Conservation (phyloP, 139 green algal genomes). For the Chlamydomonas asymmetrica region DNA sequence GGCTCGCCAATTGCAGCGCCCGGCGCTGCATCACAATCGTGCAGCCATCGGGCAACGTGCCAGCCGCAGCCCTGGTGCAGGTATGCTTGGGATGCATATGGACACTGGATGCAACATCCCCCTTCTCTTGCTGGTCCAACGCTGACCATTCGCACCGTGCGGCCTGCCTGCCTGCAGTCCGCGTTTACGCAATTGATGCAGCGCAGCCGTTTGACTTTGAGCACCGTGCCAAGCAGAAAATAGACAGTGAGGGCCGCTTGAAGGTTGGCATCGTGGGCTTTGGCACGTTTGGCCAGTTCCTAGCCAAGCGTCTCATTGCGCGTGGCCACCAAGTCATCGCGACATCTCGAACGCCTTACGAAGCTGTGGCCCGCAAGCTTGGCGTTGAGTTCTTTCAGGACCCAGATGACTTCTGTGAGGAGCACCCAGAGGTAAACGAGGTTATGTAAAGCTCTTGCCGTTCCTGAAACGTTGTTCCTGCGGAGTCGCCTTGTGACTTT, state of each 20-base stretch:
- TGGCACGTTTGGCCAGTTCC: constrained; percentile 98
- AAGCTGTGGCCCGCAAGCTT: constrained; percentile 63
- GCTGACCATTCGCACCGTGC: too few relatives aligned
- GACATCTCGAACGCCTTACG: constrained; percentile 83
- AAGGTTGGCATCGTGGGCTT: constrained; percentile 96
- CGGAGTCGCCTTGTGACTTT: too few relatives aligned
- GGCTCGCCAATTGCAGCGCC: too few relatives aligned
- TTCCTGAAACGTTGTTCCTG: too few relatives aligned
- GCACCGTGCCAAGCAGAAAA: constrained; percentile 39
- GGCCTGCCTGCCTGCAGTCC: too few relatives aligned
- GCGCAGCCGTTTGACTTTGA: constrained; percentile 90
- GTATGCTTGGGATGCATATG: too few relatives aligned
- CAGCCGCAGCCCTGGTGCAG: too few relatives aligned
- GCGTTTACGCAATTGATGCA: constrained; percentile 73
- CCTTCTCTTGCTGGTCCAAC: too few relatives aligned
- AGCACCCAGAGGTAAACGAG: constrained; percentile 87
- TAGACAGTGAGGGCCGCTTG: constrained; percentile 57
- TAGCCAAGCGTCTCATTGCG: constrained; percentile 82
- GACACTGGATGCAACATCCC: too few relatives aligned
- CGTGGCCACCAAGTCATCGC: constrained; percentile 70
- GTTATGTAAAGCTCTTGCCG: background rate
- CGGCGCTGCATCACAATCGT: too few relatives aligned
- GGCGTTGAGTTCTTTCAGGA: constrained; percentile 89
- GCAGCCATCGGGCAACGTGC: too few relatives aligned
- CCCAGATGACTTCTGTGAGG: constrained; percentile 94